Base-by-base conservation (phyloP, 495 filamentous ascomycete species). In the Penicillium parvum region DNA sequence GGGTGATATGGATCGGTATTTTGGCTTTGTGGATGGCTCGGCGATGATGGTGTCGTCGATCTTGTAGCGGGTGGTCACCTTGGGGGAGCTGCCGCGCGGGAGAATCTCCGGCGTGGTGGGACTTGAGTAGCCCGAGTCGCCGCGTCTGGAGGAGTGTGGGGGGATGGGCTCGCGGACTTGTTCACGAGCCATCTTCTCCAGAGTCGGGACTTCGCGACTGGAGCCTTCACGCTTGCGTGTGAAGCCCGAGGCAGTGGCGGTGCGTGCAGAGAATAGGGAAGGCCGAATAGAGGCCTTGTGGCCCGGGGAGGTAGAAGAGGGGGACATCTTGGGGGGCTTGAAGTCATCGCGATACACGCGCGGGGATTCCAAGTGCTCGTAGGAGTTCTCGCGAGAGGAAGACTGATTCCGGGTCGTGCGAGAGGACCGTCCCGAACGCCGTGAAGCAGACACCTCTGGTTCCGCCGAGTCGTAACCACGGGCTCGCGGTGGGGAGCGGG, bases 61-160 rank as follows among this genome's bases (percentile, higher is more conserved):
- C 46, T 54, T 65, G 50, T 69, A 69, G 32, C 63, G 67, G 17
- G 60, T 50, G n/a, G 60, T 44, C 7, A 43, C 41, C 52, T 66
- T 68, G 7, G 65, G 58, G 1, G 64, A 57, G 32, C 42, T 47
- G 22, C 55, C 47, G 3, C 52, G 50, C 6, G 53, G 43, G 10
- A 46, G 36, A 42, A 65, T 61, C 17, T 73, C 69, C 9, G 71
- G 62, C 1, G 68, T 71, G 23, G 57, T 58, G 27, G 71, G 63
- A 41, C 68, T 73, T 8, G 66, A 73, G 41, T 73, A 71, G 8
- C 69, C 69, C 4, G 72, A 74, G 30, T 76, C 73, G 18, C 68
- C 53, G 37, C 60, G 45, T 39, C 62, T 71, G 4, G 70, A 60
- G 12, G 69, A 43, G 5, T 68, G 67, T 19, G 47, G 27, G 7